phyloP scores from a whole-genome alignment of 129 eudicot species.

The Erigeron canadensis region DNA sequence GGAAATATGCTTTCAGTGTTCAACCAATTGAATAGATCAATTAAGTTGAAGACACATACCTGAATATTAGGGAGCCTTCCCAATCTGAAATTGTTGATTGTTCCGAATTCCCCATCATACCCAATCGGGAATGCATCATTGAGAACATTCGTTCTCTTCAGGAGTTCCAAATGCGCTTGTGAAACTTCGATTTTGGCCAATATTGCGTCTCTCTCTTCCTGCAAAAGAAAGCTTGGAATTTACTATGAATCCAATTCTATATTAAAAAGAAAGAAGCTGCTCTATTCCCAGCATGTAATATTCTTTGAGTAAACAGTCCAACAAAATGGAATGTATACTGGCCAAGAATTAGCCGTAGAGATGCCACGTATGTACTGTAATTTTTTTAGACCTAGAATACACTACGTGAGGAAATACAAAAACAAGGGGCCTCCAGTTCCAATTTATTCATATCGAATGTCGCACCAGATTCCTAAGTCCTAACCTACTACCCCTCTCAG shows the following conservation, averaged over 20 bases:
- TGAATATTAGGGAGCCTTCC: conserved; percentile 94
- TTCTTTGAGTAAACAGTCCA: background rate
- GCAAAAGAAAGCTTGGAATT: conserved; percentile 24
- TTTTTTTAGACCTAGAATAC: background rate
- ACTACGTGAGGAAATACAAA: conserved; percentile 17
- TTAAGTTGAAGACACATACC: conserved; percentile 33
- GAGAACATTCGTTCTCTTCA: conserved; percentile 84
- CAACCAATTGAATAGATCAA: background rate
- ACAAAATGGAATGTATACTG: background rate
- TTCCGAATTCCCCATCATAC: conserved; percentile 96
- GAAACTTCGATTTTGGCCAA: conserved; percentile 95
- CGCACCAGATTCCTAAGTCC: too few species aligned
- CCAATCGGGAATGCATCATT: conserved; percentile 92
- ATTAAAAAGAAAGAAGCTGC: background rate
- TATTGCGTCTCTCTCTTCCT: conserved; percentile 96
- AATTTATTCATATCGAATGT: too few species aligned
- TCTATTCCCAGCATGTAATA: conserved; percentile 2
- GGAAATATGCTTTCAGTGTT: conserved; percentile 1
- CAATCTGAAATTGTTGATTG: conserved; percentile 87
- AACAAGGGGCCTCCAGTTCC: conserved; percentile 9
- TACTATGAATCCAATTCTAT: background rate
- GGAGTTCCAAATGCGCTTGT: conserved; percentile 84
- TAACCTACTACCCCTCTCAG: too few species aligned
- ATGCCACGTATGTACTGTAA: background rate
- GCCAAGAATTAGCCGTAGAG: conserved; percentile 17